Base-by-base conservation (phyloP, 768 basidiomycete species). In the Phlebiopsis gigantea region DNA sequence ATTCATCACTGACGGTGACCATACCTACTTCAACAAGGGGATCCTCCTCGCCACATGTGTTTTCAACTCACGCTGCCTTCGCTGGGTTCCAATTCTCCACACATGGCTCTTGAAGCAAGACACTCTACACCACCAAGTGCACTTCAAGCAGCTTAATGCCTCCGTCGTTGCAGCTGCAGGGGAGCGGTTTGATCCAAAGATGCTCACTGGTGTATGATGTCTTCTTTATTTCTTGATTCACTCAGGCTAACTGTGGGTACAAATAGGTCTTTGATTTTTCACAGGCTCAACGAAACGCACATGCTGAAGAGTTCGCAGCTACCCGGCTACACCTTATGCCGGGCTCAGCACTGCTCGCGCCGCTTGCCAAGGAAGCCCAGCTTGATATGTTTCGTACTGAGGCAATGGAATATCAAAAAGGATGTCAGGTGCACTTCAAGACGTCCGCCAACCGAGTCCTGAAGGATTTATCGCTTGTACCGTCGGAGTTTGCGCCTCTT, bases 251-350 rank as follows among this genome's bases (percentile, higher is more conserved):
- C 10, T 49, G 21, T 28, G 9, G 19, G 24, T 21, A n/a, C 31
- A 34, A 8, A 14, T 26, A 51, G 49, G 49, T 51, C 15, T 51
- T 51, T 34, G 49, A 51, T 24, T 51, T 51, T 26, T 51, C 49
- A 5, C 28, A n/a, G 10, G 49, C 28, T 6, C 49, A 51, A 34
- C 31, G 26, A n/a, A 34, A 10, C 9, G 49, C 28, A 10, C 49
- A 51, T 34, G 49, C 14, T 10, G 28, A 30, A n/a, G 49, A 26
- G 5, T 51, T 51, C 21, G 49, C 49, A 19, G 49, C 28, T 51
- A 19, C 29, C 4, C 19, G 28, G 25, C 28, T 51, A 17, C 17
- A 15, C 30, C 34, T 51, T 19, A 31, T 26, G 17, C 26, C 49
- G 5, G n/a, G n/a, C 26, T 49, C n/a, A 31, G 4, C 15, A 5